Conservation (phyloP, 2,329 filamentous ascomycete species). For the Fusarium pseudonygamai region DNA sequence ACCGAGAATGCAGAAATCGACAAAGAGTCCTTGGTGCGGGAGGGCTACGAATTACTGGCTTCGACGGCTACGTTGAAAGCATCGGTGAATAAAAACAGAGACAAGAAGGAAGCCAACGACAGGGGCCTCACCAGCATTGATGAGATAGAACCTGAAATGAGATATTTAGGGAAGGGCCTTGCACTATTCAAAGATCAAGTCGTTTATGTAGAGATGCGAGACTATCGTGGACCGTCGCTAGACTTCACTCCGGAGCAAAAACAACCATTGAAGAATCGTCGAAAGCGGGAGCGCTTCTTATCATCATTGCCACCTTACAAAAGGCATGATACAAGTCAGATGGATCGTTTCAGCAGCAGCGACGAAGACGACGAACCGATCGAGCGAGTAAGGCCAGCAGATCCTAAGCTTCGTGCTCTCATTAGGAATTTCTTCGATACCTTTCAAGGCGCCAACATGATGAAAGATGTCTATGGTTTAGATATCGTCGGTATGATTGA, state of each 20-base stretch:
- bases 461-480: neutral
- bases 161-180: neutral
- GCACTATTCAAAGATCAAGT: neutral
- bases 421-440: neutral
- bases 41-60: neutral
- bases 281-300: neutral
- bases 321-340: neutral
- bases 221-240: neutral
- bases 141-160: neutral
- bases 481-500: neutral
- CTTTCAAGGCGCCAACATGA: neutral
- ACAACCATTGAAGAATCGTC: neutral
- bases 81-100: neutral
- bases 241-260: neutral
- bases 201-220: neutral
- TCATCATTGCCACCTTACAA: rapidly evolving
- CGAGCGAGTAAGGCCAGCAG: neutral
- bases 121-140: neutral
- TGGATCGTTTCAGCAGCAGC: rapidly evolving
- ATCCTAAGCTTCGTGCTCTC: rapidly evolving
- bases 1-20: rapidly evolving
- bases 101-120: rapidly evolving
- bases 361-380: neutral
- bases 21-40: neutral
- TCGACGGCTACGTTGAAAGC: neutral